These are phyloP conservation scores for Castanopsis chinensis DNA, from an alignment of 306 rosid species.

Conservation along the genomic window DNA sequence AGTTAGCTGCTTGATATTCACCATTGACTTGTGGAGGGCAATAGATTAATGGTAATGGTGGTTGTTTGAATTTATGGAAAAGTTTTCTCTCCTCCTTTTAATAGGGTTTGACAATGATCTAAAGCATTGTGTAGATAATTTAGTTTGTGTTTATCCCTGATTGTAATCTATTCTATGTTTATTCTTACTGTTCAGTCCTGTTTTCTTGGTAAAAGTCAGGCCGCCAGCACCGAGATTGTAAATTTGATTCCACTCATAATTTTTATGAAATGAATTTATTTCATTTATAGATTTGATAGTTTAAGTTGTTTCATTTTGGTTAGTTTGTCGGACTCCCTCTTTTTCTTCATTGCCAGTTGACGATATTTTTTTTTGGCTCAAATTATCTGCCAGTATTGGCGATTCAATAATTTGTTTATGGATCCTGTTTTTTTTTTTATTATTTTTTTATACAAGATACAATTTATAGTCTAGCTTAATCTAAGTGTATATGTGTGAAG, in stretches of 20 bases:
- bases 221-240: not conserved
- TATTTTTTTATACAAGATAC: no score
- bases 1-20: not conserved
- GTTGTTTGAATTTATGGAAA: not conserved
- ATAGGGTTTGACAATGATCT: not conserved
- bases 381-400: not conserved
- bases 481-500: no score
- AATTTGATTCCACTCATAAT: not conserved
- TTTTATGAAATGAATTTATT: not conserved
- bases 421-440: no score
- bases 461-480: no score
- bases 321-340: not conserved
- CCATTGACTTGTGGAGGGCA: not conserved
- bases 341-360: not conserved
- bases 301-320: not conserved
- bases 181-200: not conserved
- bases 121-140: not conserved
- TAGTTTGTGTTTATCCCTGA: not conserved
- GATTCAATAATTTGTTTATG: not conserved
- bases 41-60: not conserved
- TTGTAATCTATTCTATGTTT: not conserved
- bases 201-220: not conserved
- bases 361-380: no score
- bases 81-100: not conserved
- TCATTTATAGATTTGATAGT: not conserved